A percentile compares a stretch with the other conserved stretches of the same genome.
Conservation (phyloP, 208 protist species). For the Crithidia thermophila region DNA sequence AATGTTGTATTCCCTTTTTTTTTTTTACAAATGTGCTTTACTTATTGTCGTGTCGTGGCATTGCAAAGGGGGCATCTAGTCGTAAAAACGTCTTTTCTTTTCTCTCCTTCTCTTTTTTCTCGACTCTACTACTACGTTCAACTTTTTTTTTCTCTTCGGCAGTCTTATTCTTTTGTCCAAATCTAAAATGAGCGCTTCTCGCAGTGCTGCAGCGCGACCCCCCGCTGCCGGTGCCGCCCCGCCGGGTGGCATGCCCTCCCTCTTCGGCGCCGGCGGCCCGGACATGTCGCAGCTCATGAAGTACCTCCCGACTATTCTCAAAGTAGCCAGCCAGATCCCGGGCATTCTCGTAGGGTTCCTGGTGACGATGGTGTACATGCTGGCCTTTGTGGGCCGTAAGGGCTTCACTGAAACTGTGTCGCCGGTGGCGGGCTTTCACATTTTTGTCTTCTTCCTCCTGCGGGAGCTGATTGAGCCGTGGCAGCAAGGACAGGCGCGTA, state of each 20-base stretch:
- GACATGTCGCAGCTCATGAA: conserved; percentile 44
- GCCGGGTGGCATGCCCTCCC: conserved; percentile 8
- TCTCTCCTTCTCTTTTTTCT: background rate
- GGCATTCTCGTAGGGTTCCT: conserved; percentile 61
- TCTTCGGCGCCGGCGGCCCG: conserved; percentile 14
- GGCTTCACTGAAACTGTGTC: conserved; percentile 44
- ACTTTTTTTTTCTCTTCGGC: too few relatives aligned
- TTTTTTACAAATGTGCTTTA: background rate
- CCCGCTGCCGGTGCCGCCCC: background rate
- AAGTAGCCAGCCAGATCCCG: conserved; percentile 38
- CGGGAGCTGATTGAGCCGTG: conserved; percentile 55
- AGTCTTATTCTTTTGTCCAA: background rate
- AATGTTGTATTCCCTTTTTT: too few relatives aligned
- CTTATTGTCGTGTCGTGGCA: background rate
- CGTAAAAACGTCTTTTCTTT: too few relatives aligned
- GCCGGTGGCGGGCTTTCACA: conserved; percentile 74
- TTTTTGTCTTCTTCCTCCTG: conserved; percentile 56
- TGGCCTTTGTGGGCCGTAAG: conserved; percentile 37
- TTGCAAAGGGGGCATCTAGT: too few relatives aligned
- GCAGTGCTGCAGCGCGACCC: background rate
- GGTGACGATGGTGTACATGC: conserved; percentile 46
- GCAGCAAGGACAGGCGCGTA: conserved; percentile 24
- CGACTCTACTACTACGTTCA: too few relatives aligned
- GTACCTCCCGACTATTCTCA: conserved; percentile 61
- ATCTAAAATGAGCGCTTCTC: conserved; percentile 5